A percentile compares a stretch with the other conserved stretches of the same genome.
Conservation (phyloP, 2,329 filamentous ascomycete genomes). For the Aureobasidium sp. region DNA sequence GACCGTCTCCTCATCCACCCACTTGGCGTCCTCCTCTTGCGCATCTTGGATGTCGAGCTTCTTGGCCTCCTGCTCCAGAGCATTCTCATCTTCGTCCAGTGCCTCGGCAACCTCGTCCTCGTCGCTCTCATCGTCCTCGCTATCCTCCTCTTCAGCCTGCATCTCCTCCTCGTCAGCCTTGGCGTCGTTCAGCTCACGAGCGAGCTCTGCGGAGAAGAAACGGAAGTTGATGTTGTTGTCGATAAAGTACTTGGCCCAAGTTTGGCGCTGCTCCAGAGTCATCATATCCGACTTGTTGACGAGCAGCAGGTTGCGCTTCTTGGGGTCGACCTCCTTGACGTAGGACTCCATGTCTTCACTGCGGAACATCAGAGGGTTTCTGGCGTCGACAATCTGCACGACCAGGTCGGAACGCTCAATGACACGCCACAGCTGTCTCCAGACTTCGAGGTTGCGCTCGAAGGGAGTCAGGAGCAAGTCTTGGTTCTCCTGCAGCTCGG, state of each 20-base stretch:
- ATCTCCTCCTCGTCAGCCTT: constrained; percentile 46
- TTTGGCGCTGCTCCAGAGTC: constrained; percentile 70
- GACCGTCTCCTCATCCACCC: constrained; percentile 33
- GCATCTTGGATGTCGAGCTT: constrained; percentile 39
- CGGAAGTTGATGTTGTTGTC: constrained; percentile 76
- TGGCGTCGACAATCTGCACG: constrained; percentile 95
- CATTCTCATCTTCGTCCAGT: constrained; percentile 42
- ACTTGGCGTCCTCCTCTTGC: constrained; percentile 32
- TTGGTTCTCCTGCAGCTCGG: constrained; percentile 86
- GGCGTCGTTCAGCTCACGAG: constrained; percentile 79
- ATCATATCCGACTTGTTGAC: constrained; percentile 99
- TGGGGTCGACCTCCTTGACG: constrained; percentile 81
- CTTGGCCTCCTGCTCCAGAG: constrained; percentile 34
- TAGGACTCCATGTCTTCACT: constrained; percentile 90
- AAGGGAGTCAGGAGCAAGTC: constrained; percentile 97
- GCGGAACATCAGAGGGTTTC: constrained; percentile 88
- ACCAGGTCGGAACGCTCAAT: constrained; percentile 93
- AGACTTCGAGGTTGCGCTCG: constrained; percentile 93
- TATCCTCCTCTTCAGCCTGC: constrained; percentile 39
- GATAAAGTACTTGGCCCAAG: constrained; percentile 83
- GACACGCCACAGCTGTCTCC: constrained; percentile 95
- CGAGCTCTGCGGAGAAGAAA: constrained; percentile 91
- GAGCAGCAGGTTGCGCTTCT: constrained; percentile 82
- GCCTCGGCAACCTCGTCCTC: constrained; percentile 35
- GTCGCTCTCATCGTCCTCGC: constrained; percentile 32